Percentiles rank a stretch among this genome's conserved stretches.
Conservation (phyloP, 163 green algal species). For the Scenedesmus sp. region DNA sequence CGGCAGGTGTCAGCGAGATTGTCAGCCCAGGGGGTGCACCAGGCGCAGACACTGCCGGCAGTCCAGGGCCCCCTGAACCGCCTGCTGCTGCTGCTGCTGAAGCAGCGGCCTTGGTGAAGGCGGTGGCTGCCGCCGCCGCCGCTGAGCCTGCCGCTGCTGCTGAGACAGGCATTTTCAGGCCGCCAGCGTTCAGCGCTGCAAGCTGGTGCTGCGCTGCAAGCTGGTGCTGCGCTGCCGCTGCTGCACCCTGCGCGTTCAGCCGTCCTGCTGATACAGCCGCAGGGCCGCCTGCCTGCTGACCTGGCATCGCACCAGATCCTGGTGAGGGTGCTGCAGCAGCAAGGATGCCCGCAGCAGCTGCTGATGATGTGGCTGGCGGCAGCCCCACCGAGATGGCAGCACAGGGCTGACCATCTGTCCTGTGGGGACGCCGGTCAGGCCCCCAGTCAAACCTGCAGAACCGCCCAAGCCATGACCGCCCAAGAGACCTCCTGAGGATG, state of each 20-base stretch:
- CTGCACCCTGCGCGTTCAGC: neutral
- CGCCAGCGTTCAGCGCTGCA: neutral
- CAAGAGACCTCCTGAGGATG: neutral
- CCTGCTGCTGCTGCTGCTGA: neutral
- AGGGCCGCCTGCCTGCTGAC: neutral
- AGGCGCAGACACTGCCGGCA: neutral
- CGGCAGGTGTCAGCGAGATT: neutral
- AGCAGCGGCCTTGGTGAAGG: conserved; percentile 4
- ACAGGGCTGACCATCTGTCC: neutral
- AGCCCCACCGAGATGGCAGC: neutral
- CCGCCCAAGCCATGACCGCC: neutral
- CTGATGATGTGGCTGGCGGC: neutral
- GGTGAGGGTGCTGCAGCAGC: neutral
- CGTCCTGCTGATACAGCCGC: neutral
- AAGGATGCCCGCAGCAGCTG: neutral
- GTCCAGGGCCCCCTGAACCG: neutral
- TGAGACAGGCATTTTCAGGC: neutral
- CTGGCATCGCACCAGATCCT: neutral
- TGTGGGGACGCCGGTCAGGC: neutral
- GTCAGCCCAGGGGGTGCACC: neutral
- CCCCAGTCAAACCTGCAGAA: neutral
- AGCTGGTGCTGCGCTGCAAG: neutral
- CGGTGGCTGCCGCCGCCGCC: conserved; percentile 12
- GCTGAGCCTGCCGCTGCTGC: neutral
- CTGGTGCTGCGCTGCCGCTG: neutral